Percentiles rank a stretch among this genome's conserved stretches.
These are phyloP conservation scores for Podila epigama DNA, from an alignment of 192 early-diverging fungal genomes.

Conservation along the genomic window DNA sequence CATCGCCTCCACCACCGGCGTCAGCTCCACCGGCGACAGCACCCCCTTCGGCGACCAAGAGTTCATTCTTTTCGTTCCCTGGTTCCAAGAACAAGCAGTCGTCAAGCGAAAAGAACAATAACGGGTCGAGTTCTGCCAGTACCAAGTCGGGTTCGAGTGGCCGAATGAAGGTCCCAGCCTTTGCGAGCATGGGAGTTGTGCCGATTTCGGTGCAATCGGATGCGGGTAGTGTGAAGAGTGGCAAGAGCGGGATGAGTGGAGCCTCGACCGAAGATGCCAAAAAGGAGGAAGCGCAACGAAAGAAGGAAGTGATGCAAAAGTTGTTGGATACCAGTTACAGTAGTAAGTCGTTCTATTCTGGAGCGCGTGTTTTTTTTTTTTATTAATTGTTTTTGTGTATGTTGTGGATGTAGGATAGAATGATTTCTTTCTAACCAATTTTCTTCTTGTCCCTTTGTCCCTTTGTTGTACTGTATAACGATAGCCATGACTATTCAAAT, in stretches of 20 bases:
- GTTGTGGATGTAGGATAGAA: no score
- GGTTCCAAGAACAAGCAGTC: conserved; percentile 33
- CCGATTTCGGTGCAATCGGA: conserved; percentile 15
- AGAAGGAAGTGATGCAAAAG: conserved; percentile 31
- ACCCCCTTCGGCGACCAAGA: conserved; percentile 9
- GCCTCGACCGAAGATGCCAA: conserved; percentile 6
- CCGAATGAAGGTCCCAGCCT: conserved; percentile 1
- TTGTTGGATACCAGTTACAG: conserved; percentile 22
- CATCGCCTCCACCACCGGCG: conserved; percentile 24
- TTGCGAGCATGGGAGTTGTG: conserved; percentile 1
- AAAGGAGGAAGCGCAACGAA: conserved; percentile 33
- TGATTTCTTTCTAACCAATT: no score
- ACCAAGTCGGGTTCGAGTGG: conserved; percentile 16
- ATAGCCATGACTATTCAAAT: no score
- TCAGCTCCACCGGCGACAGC: conserved; percentile 7
- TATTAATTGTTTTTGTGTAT: no score
- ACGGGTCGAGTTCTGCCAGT: conserved; percentile 12
- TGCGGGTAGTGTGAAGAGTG: conserved; percentile 9
- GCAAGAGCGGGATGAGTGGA: conserved; percentile 1
- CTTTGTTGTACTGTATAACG: no score
- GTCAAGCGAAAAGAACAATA: conserved; percentile 6
- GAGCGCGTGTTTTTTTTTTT: no score
- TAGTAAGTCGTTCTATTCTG: no score
- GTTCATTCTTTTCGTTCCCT: conserved; percentile 41
- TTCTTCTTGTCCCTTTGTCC: no score